A percentile compares a stretch with the other conserved stretches of the same genome.
Conservation (phyloP, 2,329 filamentous ascomycete species). For the Byssothecium circinans region DNA sequence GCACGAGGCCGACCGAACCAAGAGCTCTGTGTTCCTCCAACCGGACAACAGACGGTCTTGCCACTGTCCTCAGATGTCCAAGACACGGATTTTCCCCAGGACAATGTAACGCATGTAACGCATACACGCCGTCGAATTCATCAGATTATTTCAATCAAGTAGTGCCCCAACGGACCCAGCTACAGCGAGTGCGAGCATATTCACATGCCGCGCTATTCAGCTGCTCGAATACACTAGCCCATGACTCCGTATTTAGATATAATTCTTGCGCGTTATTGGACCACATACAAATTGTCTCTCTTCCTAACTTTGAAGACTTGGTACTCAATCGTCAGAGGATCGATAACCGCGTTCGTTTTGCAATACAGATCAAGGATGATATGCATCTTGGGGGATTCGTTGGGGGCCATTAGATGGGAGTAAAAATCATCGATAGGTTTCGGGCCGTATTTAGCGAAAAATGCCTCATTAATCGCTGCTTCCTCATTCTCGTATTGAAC, state of each 20-base stretch:
- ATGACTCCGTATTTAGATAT: conserved; percentile 8
- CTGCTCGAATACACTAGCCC: conserved; percentile 6
- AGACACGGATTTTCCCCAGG: conserved; percentile 1
- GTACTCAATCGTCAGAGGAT: conserved; percentile 25
- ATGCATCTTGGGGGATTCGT: conserved; percentile 28
- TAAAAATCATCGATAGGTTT: conserved; percentile 8
- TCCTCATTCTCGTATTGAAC: conserved; percentile 13
- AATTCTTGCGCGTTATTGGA: conserved; percentile 1
- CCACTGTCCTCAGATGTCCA: conserved; percentile 4
- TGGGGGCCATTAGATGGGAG: conserved; percentile 13
- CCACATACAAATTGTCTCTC: conserved; percentile 10
- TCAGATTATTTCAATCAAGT: conserved; percentile 5
- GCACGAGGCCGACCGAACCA: conserved; percentile 6
- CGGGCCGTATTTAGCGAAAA: conserved; percentile 6
- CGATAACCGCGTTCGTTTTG: conserved; percentile 27
- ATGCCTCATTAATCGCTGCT: conserved; percentile 11
- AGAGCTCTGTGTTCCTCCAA: conserved; percentile 7
- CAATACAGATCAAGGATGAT: conserved; percentile 32
- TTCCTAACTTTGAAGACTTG: conserved; percentile 28
- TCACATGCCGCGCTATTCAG: conserved; percentile 4
- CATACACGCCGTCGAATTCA: conserved; percentile 6
- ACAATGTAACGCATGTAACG: conserved; percentile 3
- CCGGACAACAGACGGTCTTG: conserved; percentile 6
- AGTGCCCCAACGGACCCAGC: conserved; percentile 6
- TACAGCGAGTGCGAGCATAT: conserved; percentile 7